These are phyloP conservation scores for Apiospora koreana DNA, from an alignment of 2,329 filamentous ascomycete genomes.

Conservation along the genomic window DNA sequence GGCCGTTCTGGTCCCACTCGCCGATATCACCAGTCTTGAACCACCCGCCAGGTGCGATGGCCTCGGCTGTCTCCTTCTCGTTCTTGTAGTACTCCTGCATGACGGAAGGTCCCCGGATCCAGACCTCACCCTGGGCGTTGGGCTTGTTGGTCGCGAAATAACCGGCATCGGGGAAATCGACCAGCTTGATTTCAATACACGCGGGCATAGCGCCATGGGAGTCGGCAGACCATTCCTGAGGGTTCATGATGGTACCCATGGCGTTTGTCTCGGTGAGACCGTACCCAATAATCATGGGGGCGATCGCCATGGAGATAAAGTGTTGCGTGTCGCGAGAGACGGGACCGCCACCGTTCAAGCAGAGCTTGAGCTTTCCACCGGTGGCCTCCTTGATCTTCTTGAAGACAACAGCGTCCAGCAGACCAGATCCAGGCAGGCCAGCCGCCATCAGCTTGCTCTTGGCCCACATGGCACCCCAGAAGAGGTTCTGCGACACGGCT, in stretches of 20 bases:
- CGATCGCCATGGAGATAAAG: constrained; percentile 87
- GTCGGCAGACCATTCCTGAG: constrained; percentile 73
- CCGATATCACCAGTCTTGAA: constrained; percentile 88
- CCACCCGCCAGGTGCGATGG: constrained; percentile 75
- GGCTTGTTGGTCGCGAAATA: constrained; percentile 77
- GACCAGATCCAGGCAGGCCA: constrained; percentile 64
- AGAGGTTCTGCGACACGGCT: constrained; percentile 70
- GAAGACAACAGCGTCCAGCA: constrained; percentile 81
- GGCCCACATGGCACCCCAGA: constrained; percentile 61
- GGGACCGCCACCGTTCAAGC: constrained; percentile 84
- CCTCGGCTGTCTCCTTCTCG: constrained; percentile 71
- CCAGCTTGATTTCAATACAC: constrained; percentile 78
- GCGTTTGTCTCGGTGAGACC: constrained; percentile 84
- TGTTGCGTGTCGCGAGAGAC: constrained; percentile 82
- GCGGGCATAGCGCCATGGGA: constrained; percentile 74
- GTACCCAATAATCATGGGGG: constrained; percentile 87
- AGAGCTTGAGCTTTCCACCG: constrained; percentile 76
- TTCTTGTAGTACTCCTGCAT: constrained; percentile 76
- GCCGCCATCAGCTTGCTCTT: constrained; percentile 52
- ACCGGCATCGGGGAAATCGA: constrained; percentile 81
- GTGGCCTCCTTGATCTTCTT: constrained; percentile 91
- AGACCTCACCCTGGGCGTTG: constrained; percentile 80
- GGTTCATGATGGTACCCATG: constrained; percentile 75
- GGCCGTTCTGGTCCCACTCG: constrained; percentile 71
- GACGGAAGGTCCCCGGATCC: constrained; percentile 77